Percentiles rank a stretch among this genome's conserved stretches.
phyloP scores from a whole-genome alignment of 2,329 filamentous ascomycete species.

The Paracoccidioides lutzii region DNA sequence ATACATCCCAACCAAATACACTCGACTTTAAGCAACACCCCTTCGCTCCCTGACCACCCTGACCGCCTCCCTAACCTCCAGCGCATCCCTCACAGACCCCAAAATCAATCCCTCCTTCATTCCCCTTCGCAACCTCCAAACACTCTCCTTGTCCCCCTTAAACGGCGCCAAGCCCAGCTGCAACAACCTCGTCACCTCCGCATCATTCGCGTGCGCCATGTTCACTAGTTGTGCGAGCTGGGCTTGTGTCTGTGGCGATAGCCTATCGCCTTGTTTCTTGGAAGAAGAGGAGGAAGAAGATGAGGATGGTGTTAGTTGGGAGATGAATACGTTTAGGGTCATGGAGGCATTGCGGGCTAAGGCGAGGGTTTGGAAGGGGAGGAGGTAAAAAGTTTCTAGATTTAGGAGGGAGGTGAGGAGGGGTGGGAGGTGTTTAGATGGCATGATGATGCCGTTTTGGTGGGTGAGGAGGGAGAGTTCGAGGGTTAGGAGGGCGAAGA shows the following conservation, averaged over 20 bases:
- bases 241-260: constrained; percentile 41
- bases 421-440: constrained; percentile 20
- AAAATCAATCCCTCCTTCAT: constrained; percentile 80
- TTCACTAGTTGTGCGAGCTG: constrained; percentile 56
- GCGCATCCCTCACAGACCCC: constrained; percentile 67
- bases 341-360: constrained; percentile 64
- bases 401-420: constrained; percentile 20
- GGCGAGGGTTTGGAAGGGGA: constrained; percentile 73
- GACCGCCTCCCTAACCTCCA: constrained; percentile 70
- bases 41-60: constrained; percentile 37
- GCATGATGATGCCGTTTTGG: constrained; percentile 30
- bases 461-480: constrained; percentile 47
- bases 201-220: constrained; percentile 47
- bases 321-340: constrained; percentile 70
- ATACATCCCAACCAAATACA: constrained; percentile 7
- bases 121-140: constrained; percentile 53
- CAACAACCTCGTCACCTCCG: constrained; percentile 57
- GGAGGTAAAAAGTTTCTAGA: constrained; percentile 37
- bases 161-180: constrained; percentile 73
- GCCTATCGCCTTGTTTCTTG: constrained; percentile 20
- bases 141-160: constrained; percentile 53
- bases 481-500: constrained; percentile 42
- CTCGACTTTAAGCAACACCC: neutral
- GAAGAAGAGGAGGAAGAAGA: constrained; percentile 30
- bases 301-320: constrained; percentile 59